Base-by-base conservation (phyloP, 1,139 yeast species). In the Taphrina deformans region DNA sequence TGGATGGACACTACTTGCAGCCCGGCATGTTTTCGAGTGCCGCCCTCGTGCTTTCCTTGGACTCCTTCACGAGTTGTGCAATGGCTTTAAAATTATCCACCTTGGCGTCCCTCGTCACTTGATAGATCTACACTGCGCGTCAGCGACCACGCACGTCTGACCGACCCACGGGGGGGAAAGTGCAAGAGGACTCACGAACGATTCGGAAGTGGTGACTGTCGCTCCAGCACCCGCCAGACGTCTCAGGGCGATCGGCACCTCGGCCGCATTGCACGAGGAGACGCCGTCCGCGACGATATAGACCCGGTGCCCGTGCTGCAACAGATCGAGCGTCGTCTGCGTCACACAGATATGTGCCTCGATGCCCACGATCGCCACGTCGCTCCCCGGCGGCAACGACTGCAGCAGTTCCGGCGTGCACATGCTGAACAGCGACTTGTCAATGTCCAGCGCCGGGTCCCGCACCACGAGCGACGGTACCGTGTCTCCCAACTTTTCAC, bases 101-200 rank as follows among this genome's bases (percentile, higher is more conserved):
- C 14, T 65, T 44, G 9, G 85, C 70, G 74, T 80, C 60, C 71
- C 74, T 52, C 77, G 73, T 65, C 81, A 81, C 70, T 70, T 73
- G 67, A 73, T 75, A 69, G 72, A 63, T 50, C 64, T 44, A 46
- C 18, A n/a, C 33, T 55, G 12, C 27, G 9, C 53, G 26, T 48
- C 33, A 26, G 23, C 29, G 24, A n/a, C n/a, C n/a, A n/a, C n/a
- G n/a, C n/a, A n/a, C n/a, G n/a, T n/a, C n/a, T n/a, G n/a, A n/a
- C 38, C 38, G 18, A 12, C 6, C 33, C n/a, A 48, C 26, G 38
- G 18, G 6, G n/a, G 18, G 56, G 26, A 31, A 7, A 16, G 12
- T 10, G 4, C n/a, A 41, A 18, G 10, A 18, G 26, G 12, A 38
- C 63, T 7, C 52, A 66, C 61, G 24, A 66, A 24, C 12, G 61